Percentiles rank a stretch among this genome's conserved stretches.
Evolutionary conservation across 129 eudicot species (phyloP).

Genomic region (Arctium lappa): DNA sequence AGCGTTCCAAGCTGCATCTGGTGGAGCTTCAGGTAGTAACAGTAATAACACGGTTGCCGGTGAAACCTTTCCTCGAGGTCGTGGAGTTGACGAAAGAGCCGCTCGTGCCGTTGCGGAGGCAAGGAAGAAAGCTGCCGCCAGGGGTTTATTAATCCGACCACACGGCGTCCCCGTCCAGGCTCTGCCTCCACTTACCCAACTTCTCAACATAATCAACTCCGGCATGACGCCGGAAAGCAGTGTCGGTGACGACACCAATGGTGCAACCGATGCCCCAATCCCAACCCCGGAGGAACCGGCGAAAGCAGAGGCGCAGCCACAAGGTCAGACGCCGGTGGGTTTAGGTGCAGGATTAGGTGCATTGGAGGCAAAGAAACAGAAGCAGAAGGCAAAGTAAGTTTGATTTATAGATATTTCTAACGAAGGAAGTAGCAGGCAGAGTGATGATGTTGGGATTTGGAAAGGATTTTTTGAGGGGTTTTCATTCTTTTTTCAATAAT

Average conservation of each 20-base stretch:
- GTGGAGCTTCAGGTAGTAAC: constrained; percentile 45
- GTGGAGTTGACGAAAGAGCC: constrained; percentile 84
- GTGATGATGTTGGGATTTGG: constrained; percentile 16
- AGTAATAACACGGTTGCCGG: constrained; percentile 27
- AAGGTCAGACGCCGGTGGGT: constrained; percentile 63
- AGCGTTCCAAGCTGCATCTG: constrained; percentile 75
- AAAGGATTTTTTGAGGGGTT: constrained; percentile 17
- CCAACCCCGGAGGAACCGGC: constrained; percentile 25
- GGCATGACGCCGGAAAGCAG: constrained; percentile 43
- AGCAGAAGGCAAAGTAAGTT: constrained; percentile 41
- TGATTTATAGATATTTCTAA: constrained; percentile 17
- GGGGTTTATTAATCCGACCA: constrained; percentile 60
- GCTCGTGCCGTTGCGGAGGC: constrained; percentile 80
- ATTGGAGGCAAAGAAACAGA: constrained; percentile 68
- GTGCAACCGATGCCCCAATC: not conserved
- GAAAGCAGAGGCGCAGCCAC: constrained; percentile 22
- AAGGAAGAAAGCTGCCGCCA: constrained; percentile 90
- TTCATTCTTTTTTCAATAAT: constrained; percentile 31
- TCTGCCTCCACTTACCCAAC: constrained; percentile 60
- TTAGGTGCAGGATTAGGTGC: constrained; percentile 69
- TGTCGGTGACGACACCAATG: constrained; percentile 35
- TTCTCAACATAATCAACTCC: constrained; percentile 63
- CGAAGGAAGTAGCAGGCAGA: not conserved
- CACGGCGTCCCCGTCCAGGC: constrained; percentile 71
- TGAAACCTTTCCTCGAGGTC: constrained; percentile 59